These are phyloP conservation scores for Nemania sp. DNA, from an alignment of 2,329 filamentous ascomycete species.

Conservation along the genomic window DNA sequence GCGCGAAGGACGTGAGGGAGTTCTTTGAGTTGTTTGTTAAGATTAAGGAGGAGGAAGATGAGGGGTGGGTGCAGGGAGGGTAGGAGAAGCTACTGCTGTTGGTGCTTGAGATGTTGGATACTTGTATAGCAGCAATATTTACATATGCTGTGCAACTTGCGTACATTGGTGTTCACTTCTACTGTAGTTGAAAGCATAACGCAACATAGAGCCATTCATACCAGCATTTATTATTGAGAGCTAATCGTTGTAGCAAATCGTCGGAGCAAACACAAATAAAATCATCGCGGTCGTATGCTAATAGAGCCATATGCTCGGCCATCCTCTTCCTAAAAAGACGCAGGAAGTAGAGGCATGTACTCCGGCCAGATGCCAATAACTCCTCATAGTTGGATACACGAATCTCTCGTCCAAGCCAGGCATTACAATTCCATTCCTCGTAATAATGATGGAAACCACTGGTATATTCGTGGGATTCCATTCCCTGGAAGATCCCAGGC, in stretches of 20 bases:
- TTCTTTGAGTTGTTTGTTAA: slow-evolving; percentile 18
- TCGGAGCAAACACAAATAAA: no score
- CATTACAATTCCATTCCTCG: no score
- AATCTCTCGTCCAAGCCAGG: no score
- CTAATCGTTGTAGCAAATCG: slow-evolving; percentile 1
- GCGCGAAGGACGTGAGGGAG: slow-evolving; percentile 22
- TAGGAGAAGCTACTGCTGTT: neutral
- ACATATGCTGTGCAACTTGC: no score
- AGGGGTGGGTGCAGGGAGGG: neutral
- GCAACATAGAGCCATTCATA: no score
- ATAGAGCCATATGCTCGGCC: neutral
- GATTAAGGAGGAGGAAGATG: slow-evolving; percentile 19
- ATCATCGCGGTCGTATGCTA: neutral
- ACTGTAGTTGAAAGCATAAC: no score
- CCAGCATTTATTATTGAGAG: neutral
- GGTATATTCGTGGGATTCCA: no score
- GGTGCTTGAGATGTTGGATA: neutral
- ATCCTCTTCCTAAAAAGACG: neutral
- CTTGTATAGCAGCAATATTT: no score
- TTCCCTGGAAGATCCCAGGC: neutral
- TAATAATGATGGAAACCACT: no score
- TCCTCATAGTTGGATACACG: no score
- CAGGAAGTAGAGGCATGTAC: neutral
- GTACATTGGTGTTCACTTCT: no score
- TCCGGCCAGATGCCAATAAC: no score